phyloP scores from a whole-genome alignment of 2,329 filamentous ascomycete species.

The Penicillium glabrum region DNA sequence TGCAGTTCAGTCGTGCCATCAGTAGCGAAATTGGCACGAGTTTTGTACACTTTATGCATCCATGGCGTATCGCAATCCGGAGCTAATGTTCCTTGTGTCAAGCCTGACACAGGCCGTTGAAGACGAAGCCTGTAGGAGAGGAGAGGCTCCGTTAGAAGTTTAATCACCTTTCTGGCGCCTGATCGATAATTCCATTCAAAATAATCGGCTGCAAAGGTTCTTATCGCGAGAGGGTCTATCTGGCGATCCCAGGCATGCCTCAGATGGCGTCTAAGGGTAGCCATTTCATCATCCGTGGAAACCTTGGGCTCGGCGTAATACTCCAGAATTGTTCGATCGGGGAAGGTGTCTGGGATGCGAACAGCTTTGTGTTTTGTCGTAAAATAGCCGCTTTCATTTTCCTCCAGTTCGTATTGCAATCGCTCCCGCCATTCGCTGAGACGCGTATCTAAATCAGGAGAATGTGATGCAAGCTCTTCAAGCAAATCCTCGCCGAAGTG shows the following conservation, averaged over 20 bases:
- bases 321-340: conserved; percentile 72
- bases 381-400: conserved; percentile 83
- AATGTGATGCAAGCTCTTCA: conserved; percentile 58
- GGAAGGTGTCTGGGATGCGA: conserved; percentile 76
- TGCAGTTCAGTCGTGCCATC: conserved; percentile 77
- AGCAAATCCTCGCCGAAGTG: conserved; percentile 75
- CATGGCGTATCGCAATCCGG: conserved; percentile 53
- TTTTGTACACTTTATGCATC: conserved; percentile 66
- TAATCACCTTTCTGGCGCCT: conserved; percentile 82
- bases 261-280: conserved; percentile 54
- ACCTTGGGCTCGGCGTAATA: conserved; percentile 89
- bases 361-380: conserved; percentile 71
- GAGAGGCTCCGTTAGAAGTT: conserved; percentile 74
- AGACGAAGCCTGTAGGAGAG: conserved; percentile 61
- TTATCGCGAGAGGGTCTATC: conserved; percentile 66
- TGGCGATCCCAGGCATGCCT: conserved; percentile 57
- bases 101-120: conserved; percentile 37
- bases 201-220: conserved; percentile 72
- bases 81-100: conserved; percentile 28
- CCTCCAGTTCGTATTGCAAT: conserved; percentile 72
- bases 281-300: conserved; percentile 61
- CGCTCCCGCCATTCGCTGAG: conserved; percentile 69
- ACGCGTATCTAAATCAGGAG: conserved; percentile 26
- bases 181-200: conserved; percentile 82
- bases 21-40: conserved; percentile 69